Conservation (phyloP, 345 rosid species). For the Eucalyptus decipiens region DNA sequence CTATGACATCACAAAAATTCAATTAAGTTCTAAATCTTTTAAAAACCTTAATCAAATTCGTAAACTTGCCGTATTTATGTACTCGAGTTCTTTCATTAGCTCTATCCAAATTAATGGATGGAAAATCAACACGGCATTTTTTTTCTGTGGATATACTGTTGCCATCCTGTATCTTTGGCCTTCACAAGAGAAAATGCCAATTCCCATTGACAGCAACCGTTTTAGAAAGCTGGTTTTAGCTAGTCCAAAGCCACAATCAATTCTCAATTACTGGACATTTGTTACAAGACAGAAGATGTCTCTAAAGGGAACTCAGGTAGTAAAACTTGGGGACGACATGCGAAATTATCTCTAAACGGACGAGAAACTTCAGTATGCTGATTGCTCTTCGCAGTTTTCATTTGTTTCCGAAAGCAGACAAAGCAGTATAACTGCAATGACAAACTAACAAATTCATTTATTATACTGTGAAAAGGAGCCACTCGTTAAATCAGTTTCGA, state of each 20-base stretch:
- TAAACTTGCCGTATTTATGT: neutral
- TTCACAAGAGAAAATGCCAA: neutral
- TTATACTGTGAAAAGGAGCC: neutral
- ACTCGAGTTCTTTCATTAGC: neutral
- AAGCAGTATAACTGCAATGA: neutral
- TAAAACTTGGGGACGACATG: neutral
- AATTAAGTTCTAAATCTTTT: neutral
- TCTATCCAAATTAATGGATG: neutral
- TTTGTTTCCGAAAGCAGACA: neutral
- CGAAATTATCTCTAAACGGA: neutral
- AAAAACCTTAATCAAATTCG: neutral
- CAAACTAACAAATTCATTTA: neutral
- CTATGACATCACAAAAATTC: neutral
- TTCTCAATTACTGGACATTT: neutral
- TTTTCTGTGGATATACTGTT: neutral
- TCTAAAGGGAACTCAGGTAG: neutral
- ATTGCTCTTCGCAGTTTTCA: neutral
- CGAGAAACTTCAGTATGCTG: neutral
- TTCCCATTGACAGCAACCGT: neutral
- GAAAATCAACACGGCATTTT: accelerated
- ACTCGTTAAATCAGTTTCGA: neutral
- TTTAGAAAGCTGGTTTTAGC: neutral
- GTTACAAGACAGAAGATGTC: neutral
- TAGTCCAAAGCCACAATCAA: neutral
- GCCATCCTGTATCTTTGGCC: neutral